Evolutionary conservation across 805 yeast genomes (phyloP).

Genomic region (Sugiyamaella lignohabitans): DNA sequence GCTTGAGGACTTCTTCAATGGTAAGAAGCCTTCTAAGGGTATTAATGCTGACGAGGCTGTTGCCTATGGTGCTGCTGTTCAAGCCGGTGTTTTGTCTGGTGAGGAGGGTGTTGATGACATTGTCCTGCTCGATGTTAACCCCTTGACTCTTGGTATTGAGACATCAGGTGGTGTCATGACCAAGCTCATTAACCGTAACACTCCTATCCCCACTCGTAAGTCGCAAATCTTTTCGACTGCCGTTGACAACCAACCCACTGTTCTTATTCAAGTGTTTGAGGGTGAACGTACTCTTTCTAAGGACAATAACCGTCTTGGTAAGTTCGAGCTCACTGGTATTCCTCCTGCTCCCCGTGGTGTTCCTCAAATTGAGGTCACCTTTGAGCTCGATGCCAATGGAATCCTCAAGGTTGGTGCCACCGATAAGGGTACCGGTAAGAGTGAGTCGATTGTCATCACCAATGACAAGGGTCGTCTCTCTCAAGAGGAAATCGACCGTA

Average conservation of each 20-base stretch:
- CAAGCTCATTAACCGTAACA: conserved; percentile 87
- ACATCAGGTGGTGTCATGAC: conserved; percentile 98
- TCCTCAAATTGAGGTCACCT: conserved; percentile 87
- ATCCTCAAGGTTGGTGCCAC: conserved; percentile 79
- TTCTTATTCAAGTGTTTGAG: conserved; percentile 86
- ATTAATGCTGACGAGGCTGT: conserved; percentile 99
- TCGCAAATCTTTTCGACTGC: conserved; percentile 94
- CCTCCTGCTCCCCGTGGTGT: conserved; percentile 92
- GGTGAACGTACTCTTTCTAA: conserved; percentile 95
- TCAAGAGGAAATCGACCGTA: conserved; percentile 91
- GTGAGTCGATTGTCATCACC: conserved; percentile 83
- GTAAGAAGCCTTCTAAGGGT: conserved; percentile 94
- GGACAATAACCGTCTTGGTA: conserved; percentile 86
- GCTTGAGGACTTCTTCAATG: conserved; percentile 82
- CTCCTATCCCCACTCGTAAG: conserved; percentile 92
- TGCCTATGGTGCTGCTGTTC: conserved; percentile 99
- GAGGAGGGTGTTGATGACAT: conserved; percentile 89
- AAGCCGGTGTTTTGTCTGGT: conserved; percentile 96
- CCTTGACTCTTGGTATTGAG: conserved; percentile 92
- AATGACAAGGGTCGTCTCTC: conserved; percentile 92
- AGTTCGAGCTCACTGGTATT: conserved; percentile 77
- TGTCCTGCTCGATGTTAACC: conserved; percentile 87
- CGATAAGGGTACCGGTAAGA: conserved; percentile 92
- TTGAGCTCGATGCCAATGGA: conserved; percentile 81
- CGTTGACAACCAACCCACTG: conserved; percentile 94